phyloP scores from a whole-genome alignment of 129 eudicot genomes.

The Pittosporum tobira region DNA sequence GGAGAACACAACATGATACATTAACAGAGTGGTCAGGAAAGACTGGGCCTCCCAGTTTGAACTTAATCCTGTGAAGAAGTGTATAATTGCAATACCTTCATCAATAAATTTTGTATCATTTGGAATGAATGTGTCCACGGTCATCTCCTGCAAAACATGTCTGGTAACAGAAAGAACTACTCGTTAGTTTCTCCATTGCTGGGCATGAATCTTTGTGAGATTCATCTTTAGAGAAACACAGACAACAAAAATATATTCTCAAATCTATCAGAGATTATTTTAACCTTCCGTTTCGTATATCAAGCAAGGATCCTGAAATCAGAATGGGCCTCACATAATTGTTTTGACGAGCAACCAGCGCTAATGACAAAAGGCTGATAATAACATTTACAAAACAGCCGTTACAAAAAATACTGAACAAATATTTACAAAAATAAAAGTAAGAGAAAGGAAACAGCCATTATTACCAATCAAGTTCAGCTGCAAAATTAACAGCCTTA shows the following conservation, averaged over 20 bases:
- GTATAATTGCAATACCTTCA: conserved; percentile 36
- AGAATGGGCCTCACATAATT: conserved; percentile 75
- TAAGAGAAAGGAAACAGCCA: conserved; percentile 6
- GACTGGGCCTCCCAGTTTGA: neutral
- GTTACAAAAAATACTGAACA: neutral
- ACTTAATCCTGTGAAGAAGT: conserved; percentile 8
- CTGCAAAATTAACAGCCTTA: conserved; percentile 75
- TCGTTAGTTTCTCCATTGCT: conserved; percentile 6
- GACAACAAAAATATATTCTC: neutral
- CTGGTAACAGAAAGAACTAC: conserved; percentile 30
- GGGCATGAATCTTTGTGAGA: neutral
- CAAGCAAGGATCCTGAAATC: conserved; percentile 62
- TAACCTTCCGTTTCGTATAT: conserved; percentile 90
- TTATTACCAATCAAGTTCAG: conserved; percentile 86
- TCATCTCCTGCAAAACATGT: conserved; percentile 98
- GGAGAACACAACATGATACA: conserved; percentile 11
- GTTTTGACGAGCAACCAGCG: conserved; percentile 90
- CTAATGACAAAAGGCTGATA: conserved; percentile 63
- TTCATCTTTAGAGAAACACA: conserved; percentile 9
- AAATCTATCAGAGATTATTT: conserved; percentile 9
- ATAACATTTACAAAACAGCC: conserved; percentile 5
- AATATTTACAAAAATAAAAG: conserved; percentile 4
- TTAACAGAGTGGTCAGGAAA: neutral
- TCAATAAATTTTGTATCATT: conserved; percentile 79
- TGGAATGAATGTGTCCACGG: conserved; percentile 92